Base-by-base conservation (phyloP, 805 yeast species). In the Wickerhamiella spandovensis region DNA sequence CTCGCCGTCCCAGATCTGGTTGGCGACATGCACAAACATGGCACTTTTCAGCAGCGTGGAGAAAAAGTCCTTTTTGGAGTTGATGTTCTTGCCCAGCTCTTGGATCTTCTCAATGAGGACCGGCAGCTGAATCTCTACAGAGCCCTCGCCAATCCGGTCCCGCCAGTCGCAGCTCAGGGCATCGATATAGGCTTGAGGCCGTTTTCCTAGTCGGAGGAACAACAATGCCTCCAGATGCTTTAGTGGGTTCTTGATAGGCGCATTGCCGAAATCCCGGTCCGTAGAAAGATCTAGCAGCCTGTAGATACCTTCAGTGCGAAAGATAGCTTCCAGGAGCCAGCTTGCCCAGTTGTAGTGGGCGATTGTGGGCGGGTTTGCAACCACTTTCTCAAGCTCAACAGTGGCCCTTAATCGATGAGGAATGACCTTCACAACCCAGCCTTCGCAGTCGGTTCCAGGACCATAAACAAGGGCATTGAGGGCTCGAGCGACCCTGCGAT, bases 271-370 rank as follows among this genome's bases (percentile, higher is more conserved):
- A 20, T 48, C 37, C 24, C 49, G 47, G n/a, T 50, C 23, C n/a
- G 53, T 51, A 21, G 54, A 51, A 13, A 54, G 49, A 13, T 53
- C 44, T 30, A 57, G 49, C 30, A 57, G 47, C 35, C 51, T 39
- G 44, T 51, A 52, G 12, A 56, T 35, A n/a, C 60, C 61, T 45
- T 56, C 59, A 15, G 56, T 47, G 7, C 53, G 49, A 46, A 39
- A 47, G 35, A 48, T 25, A 8, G 49, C 46, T 5, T 53, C 54
- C 15, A 28, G 41, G 23, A 56, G 47, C 59, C 59, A 56, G 35
- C 38, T 45, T 1, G 59, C 55, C 59, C 58, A 56, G 38, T 49
- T 52, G 44, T 39, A 50, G 44, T 57, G 58, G 13, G 58, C 53
- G 8, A 57, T 24, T 4, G 55, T 46, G 5, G 32, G 30, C 4